These are phyloP conservation scores for Phaseolus coccineus DNA, from an alignment of 331 rosid species.

Conservation along the genomic window DNA sequence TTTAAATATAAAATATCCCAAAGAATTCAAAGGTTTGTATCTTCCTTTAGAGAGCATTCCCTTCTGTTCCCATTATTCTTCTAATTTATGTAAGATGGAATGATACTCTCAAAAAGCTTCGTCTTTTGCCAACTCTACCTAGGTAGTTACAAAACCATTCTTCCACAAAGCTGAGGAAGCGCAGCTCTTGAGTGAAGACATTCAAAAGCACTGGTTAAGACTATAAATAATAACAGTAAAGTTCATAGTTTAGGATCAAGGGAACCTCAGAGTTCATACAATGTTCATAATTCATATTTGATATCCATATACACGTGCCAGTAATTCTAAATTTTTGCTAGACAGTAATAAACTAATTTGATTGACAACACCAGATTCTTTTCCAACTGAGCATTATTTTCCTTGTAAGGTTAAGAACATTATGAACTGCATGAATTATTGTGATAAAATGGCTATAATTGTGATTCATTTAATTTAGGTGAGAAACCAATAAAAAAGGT, in stretches of 20 bases:
- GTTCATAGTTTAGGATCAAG: background rate
- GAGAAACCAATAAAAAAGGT: background rate
- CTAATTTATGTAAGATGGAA: background rate
- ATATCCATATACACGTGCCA: background rate
- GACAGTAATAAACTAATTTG: background rate
- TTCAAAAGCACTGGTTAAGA: background rate
- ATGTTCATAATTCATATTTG: background rate
- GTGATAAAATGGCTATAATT: background rate
- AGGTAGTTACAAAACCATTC: background rate
- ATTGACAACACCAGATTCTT: background rate
- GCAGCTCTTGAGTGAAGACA: background rate
- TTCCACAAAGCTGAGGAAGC: background rate
- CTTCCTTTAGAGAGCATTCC: background rate
- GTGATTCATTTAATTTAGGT: background rate
- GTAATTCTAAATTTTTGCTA: background rate
- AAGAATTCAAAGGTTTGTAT: slow-evolving; percentile 12
- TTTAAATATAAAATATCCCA: background rate
- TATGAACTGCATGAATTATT: background rate
- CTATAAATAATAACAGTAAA: background rate
- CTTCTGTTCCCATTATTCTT: background rate
- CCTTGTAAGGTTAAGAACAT: background rate
- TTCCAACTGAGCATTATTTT: background rate
- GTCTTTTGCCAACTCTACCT: background rate
- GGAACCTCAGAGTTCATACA: background rate
- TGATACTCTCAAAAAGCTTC: slow-evolving; percentile 5